Conservation (phyloP, 257 asterid genomes). For the Solanum etuberosum region DNA sequence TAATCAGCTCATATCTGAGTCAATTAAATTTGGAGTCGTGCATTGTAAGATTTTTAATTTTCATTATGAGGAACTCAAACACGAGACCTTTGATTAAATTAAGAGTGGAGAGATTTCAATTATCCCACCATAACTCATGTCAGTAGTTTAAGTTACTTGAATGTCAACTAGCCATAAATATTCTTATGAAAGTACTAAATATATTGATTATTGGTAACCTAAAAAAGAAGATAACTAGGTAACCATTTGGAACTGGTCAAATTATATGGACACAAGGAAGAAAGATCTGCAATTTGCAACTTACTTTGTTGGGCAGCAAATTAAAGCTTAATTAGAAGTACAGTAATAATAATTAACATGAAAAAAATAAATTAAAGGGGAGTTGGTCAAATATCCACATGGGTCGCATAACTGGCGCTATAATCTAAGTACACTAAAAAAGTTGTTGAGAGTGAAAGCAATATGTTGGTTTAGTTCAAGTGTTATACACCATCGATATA, state of each 20-base stretch:
- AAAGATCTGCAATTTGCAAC: background rate
- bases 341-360: background rate
- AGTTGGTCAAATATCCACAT: background rate
- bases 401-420: background rate
- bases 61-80: fast-evolving
- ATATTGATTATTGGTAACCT: background rate
- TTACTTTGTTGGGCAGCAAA: background rate
- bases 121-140: background rate
- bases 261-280: background rate
- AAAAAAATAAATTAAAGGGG: background rate
- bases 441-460: background rate
- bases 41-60: background rate
- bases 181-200: background rate
- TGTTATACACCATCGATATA: background rate
- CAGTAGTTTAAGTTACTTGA: background rate
- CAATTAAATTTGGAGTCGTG: fast-evolving
- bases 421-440: background rate
- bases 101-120: background rate
- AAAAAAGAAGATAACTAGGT: background rate
- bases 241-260: background rate
- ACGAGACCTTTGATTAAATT: background rate
- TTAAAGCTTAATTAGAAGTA: background rate
- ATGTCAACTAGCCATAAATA: background rate
- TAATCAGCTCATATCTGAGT: too few relatives aligned
- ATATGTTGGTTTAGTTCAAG: background rate